Conservation (phyloP, 163 green algal genomes). For the Trebouxia gelatinosa region DNA sequence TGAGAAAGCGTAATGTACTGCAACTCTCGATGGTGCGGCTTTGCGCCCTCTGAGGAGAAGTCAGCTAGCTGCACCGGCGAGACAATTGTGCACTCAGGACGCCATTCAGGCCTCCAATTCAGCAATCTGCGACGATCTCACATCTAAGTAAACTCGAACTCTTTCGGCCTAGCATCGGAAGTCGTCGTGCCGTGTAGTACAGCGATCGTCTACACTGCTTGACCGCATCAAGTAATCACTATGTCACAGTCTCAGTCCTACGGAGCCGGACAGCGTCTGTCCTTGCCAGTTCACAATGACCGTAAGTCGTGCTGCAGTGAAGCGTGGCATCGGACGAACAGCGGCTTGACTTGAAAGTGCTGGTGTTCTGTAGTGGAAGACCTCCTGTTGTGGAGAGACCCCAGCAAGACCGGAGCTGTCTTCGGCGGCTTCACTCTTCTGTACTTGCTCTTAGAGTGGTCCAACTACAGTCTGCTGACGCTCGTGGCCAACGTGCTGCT, state of each 20-base stretch:
- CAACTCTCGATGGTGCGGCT: no score
- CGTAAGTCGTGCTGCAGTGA: not conserved
- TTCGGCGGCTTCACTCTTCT: constrained; percentile 44
- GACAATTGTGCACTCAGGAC: no score
- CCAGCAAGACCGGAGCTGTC: constrained; percentile 49
- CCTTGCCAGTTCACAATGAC: not conserved
- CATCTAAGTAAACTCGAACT: not conserved
- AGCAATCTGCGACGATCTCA: no score
- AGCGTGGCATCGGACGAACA: no score
- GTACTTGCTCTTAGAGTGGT: constrained; percentile 62
- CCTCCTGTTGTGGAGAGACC: constrained; percentile 67
- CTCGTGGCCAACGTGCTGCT: constrained; percentile 53
- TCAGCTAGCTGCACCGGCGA: no score
- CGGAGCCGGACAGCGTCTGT: constrained; percentile 17
- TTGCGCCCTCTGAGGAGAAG: no score
- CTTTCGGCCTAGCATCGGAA: not conserved
- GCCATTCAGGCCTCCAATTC: no score
- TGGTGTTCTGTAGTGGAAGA: constrained; percentile 58
- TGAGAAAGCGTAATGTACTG: no score
- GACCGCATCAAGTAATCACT: constrained; percentile 5
- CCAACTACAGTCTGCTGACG: constrained; percentile 48
- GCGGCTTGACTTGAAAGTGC: not conserved
- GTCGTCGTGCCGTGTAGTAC: not conserved
- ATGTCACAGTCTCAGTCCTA: no score
- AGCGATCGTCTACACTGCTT: not conserved